Base-by-base conservation (phyloP, 139 green algal genomes). In the Picochlorum sp. region DNA sequence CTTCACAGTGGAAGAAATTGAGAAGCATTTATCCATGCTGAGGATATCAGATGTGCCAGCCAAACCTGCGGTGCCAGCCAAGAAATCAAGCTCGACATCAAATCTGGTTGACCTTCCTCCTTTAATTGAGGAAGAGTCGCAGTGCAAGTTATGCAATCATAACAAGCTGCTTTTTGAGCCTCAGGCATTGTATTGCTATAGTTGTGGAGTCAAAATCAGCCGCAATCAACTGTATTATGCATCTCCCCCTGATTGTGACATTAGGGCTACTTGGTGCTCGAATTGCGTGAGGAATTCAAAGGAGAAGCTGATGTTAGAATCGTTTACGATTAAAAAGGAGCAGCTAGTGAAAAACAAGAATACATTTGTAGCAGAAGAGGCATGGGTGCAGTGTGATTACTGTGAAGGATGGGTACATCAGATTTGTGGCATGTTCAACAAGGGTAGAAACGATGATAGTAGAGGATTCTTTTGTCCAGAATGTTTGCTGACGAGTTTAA, bases 381-480 rank as follows among this genome's bases (percentile, higher is more conserved):
- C 75, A 16, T 99, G 94, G 94, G 94, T 99, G 75, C 78, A 91
- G 67, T 99, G 94, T 73, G 92, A 98, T 76, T 45, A 70, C 47
- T 99, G 94, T 81, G 70, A 97, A 44, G 63, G 75, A 52, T 99
- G 94, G 94, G 83, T 96, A 67, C 94, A 99, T 77, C 80, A 95
- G 76, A 86, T 98, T 34, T 97, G 93, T 71, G 92, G 89, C 21
- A 75, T 98, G 10, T 98, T 98, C 81, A 98, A 98, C 80, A 90
- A 91, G 63, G 82, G 88, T 4, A 81, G 84, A 64, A 98, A 99
- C 77, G 81, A 92, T 59, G 75, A 86, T 31, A 79, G 92, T 37
- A 74, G 72, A 15, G 81, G 87, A 71, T 98, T 94, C 79, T 78
- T 92, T 38, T 99, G 94, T 78, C 94, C 94, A 2, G 64, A 84